Base-by-base conservation (phyloP, 2,329 filamentous ascomycete genomes). In the Magnaporthales sp. region DNA sequence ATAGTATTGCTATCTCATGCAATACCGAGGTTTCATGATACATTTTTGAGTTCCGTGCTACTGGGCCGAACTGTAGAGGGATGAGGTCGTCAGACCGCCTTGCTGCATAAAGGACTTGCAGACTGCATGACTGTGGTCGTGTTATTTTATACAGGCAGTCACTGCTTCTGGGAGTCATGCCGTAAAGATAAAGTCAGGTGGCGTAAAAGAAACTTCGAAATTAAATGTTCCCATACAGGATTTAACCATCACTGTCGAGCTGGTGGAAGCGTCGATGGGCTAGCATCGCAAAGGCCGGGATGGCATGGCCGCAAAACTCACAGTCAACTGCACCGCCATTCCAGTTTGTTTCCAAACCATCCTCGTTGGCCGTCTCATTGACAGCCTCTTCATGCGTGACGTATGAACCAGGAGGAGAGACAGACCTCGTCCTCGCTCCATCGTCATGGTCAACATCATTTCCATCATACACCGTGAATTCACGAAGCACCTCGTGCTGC, bases 401-500 rank as follows among this genome's bases (percentile, higher is more conserved):
- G 11, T 32, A 4, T 13, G 38, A 19, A 46, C n/a, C 31, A 27
- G 32, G 8, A 24, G 22, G 2, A 3, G 61, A 2, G 24, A 9
- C 6, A 26, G 62, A 46, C 19, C 11, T 31, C 30, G 11, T 29
- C n/a, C 19, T 26, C n/a, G 11, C 7, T 6, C 5, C 58, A 4
- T 26, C 22, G 27, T 31, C 58, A 15, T 63, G n/a, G n/a, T n/a
- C 56, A 8, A 26, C n/a, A 11, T 10, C 13, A 13, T 27, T 15
- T 24, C 73, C 32, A 69, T 84, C 83, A 62, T 84, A 81, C 1
- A 88, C 81, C 64, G 79, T 87, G 80, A 89, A 93, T 64, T 90
- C 87, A 68, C 83, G 86, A 66, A 93, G 78, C 31, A 87, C 84
- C 61, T 86, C 83, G 64, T 91, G 88, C 74, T 96, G 92, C 66